Conservation (phyloP, 495 filamentous ascomycete genomes). For the Aspergillus bertholletiae region DNA sequence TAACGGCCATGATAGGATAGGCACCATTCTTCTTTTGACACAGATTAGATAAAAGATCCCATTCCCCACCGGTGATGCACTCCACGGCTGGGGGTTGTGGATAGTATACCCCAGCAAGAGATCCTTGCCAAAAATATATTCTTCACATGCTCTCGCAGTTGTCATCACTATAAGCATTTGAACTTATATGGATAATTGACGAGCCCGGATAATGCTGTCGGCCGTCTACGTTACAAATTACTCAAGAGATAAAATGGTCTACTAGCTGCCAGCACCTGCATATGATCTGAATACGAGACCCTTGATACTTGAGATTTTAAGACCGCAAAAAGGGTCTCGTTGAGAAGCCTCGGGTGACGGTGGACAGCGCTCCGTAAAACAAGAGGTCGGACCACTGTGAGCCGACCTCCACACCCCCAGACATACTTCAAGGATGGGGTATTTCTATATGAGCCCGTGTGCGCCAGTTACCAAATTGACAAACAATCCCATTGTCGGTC, state of each 20-base stretch:
- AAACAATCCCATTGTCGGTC: neutral
- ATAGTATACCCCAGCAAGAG: neutral
- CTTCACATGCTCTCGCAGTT: neutral
- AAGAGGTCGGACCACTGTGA: constrained; percentile 30
- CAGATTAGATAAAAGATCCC: neutral
- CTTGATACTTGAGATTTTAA: too few relatives aligned
- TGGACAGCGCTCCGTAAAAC: neutral
- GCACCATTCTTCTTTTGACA: neutral
- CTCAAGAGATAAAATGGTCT: too few relatives aligned
- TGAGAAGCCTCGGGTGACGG: neutral
- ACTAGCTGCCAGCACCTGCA: neutral
- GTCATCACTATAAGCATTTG: neutral
- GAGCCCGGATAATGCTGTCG: too few relatives aligned
- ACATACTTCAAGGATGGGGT: neutral
- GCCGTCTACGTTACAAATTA: too few relatives aligned
- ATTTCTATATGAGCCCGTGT: neutral
- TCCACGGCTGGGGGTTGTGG: neutral
- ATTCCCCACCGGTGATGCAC: neutral
- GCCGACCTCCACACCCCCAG: constrained; percentile 20
- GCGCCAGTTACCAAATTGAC: too few relatives aligned
- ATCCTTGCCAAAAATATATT: neutral
- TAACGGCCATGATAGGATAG: neutral
- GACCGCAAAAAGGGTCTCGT: too few relatives aligned
- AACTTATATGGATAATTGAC: too few relatives aligned
- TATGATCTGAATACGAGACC: too few relatives aligned